phyloP scores from a whole-genome alignment of 768 basidiomycete species.

The Tulasnella sp. region DNA sequence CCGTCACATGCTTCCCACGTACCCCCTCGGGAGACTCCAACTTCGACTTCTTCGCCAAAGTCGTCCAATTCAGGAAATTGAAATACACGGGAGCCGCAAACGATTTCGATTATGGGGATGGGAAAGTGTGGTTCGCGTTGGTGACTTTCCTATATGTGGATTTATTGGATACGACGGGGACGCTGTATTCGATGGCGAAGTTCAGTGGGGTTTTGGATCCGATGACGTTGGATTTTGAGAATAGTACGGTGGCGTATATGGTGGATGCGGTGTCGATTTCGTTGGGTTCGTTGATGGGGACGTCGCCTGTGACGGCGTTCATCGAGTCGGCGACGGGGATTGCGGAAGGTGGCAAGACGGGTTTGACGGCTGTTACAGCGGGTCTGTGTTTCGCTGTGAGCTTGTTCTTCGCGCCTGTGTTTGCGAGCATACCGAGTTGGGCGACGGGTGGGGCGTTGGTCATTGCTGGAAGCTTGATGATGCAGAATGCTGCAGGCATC shows the following conservation, averaged over 20 bases:
- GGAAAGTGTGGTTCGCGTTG: slow-evolving; percentile 77
- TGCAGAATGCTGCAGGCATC: slow-evolving; percentile 61
- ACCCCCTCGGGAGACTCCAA: slow-evolving; percentile 53
- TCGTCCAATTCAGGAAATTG: slow-evolving; percentile 64
- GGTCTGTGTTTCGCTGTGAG: slow-evolving; percentile 72
- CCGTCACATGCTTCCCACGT: slow-evolving; percentile 75
- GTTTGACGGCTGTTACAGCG: slow-evolving; percentile 62
- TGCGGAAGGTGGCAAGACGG: slow-evolving; percentile 79
- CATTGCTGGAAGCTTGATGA: slow-evolving; percentile 29
- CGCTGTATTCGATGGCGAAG: slow-evolving; percentile 83
- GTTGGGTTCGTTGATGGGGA: slow-evolving; percentile 71
- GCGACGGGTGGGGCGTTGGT: slow-evolving; percentile 79
- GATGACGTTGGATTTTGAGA: slow-evolving; percentile 78
- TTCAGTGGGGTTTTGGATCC: slow-evolving; percentile 78
- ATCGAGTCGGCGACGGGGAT: slow-evolving; percentile 53
- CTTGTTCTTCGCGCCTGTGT: slow-evolving; percentile 81
- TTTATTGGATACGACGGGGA: slow-evolving; percentile 42
- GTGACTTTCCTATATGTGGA: slow-evolving; percentile 57
- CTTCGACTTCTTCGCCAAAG: slow-evolving; percentile 78
- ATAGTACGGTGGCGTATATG: slow-evolving; percentile 60
- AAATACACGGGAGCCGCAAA: slow-evolving; percentile 53
- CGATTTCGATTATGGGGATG: slow-evolving; percentile 43
- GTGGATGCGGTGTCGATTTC: slow-evolving; percentile 65
- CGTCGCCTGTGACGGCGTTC: slow-evolving; percentile 72
- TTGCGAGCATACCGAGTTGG: slow-evolving; percentile 79